Conservation (phyloP, 306 rosid species). For the Sesbania bispinosa region DNA sequence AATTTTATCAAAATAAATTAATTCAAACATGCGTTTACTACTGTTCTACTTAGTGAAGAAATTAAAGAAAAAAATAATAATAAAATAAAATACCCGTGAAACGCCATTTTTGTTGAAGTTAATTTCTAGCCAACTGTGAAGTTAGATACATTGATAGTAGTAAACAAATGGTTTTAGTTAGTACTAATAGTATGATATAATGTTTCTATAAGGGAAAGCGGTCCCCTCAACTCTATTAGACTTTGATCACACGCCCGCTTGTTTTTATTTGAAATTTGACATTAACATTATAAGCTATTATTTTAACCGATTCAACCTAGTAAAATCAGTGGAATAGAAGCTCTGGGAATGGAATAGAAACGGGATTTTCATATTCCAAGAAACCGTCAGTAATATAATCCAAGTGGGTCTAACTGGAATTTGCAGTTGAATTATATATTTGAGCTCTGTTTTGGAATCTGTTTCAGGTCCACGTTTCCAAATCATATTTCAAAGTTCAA, state of each 20-base stretch:
- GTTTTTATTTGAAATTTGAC: conserved; percentile 41
- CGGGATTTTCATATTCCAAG: conserved; percentile 87
- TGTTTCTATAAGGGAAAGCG: conserved; percentile 34
- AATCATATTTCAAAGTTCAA: conserved; percentile 51
- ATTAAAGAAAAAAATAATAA: neutral
- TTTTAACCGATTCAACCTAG: conserved; percentile 47
- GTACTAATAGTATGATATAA: neutral
- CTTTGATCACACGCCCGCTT: conserved; percentile 45
- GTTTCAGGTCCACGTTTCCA: conserved; percentile 68
- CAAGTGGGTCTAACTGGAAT: conserved; percentile 35
- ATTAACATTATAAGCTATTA: conserved; percentile 11
- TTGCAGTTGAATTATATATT: conserved; percentile 27
- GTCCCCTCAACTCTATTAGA: conserved; percentile 45
- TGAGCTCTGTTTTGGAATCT: conserved; percentile 56
- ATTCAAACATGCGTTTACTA: neutral
- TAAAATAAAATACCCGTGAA: neutral
- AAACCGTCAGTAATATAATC: conserved; percentile 44
- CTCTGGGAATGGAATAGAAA: conserved; percentile 99
- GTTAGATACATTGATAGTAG: conserved; percentile 5
- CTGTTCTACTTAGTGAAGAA: neutral
- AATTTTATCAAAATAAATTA: no score
- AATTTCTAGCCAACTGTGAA: neutral
- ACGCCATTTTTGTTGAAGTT: conserved; percentile 1
- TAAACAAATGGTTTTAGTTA: neutral
- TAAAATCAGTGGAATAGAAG: conserved; percentile 96